A percentile compares a stretch with the other conserved stretches of the same genome.
Evolutionary conservation across 2,329 filamentous ascomycete species (phyloP).

Genomic region (Clarireedia homoeocarpa): DNA sequence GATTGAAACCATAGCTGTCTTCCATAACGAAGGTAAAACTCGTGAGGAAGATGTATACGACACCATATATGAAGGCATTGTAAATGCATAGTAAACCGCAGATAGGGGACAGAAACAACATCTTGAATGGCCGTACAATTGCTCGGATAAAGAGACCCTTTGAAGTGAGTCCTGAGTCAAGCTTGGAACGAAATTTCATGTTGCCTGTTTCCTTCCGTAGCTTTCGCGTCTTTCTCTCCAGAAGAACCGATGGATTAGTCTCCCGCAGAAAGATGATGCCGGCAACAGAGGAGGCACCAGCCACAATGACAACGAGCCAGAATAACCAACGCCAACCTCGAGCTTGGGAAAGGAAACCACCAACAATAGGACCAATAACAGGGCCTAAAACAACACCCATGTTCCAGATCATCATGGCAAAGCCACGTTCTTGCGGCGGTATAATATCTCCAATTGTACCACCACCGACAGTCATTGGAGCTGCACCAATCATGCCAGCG

Average conservation of each 20-base stretch:
- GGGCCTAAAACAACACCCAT: slow-evolving; percentile 35
- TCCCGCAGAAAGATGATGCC: slow-evolving; percentile 38
- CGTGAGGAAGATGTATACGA: slow-evolving; percentile 32
- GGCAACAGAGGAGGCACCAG: slow-evolving; percentile 30
- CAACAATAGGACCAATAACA: slow-evolving; percentile 36
- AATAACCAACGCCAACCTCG: slow-evolving; percentile 46
- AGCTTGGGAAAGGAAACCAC: slow-evolving; percentile 39
- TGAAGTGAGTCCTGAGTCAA: background rate
- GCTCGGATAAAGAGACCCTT: slow-evolving; percentile 19
- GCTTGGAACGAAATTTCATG: slow-evolving; percentile 34
- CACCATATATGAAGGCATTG: slow-evolving; percentile 30
- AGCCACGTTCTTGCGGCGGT: slow-evolving; percentile 45
- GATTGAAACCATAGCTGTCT: slow-evolving; percentile 29
- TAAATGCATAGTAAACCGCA: slow-evolving; percentile 28
- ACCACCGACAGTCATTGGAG: slow-evolving; percentile 45
- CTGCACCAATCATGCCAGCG: slow-evolving; percentile 51
- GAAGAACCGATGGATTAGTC: slow-evolving; percentile 40
- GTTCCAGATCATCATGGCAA: slow-evolving; percentile 45
- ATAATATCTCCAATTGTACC: slow-evolving; percentile 61
- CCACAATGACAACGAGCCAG: slow-evolving; percentile 37
- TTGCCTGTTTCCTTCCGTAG: slow-evolving; percentile 47
- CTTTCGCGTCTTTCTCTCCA: slow-evolving; percentile 35
- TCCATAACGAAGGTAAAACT: slow-evolving; percentile 33
- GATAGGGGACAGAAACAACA: slow-evolving; percentile 29
- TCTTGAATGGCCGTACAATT: slow-evolving; percentile 30